Evolutionary conservation across 2,329 filamentous ascomycete species (phyloP), one percentile per base, ranked within the genome.

Genomic region (Lasiodiplodia hormozganensis): DNA sequence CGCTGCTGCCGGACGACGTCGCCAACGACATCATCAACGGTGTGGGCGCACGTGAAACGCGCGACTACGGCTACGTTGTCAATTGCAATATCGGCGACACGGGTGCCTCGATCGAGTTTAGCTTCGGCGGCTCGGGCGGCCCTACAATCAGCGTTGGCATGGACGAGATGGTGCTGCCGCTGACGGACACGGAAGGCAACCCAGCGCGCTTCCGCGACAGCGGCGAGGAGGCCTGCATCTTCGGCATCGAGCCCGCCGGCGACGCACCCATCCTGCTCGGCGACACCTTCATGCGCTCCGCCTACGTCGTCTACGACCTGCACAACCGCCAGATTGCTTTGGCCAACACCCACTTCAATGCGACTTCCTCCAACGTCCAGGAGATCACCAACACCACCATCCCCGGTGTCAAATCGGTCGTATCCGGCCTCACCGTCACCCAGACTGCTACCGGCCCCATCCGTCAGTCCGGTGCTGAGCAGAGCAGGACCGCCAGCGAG

Each of bases 241-340:
- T 68, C 16, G 67, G 67, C 31, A 68, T 68, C 58, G 31, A 57
- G 47, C 57, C 49, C 16, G 67, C 67, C 25, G 67, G 58, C 52
- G 31, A 31, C 34, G 58, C 36, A 11, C 58, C 67, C 25, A 51
- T 58, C 28, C 62, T 69, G 4, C 31, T 94, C 34, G 91, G 91
- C 18, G 91, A 93, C 75, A 92, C 91, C 0, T 94, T 94, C 77
- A 82, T 94, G 67, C 85, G 91, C 58, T 90, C 89, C 43, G 91
- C 91, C 0, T 94, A 94, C 72, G 86, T 92, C 16, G 91, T 94
- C 12, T 93, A 92, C 76, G 67, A 68, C n/a, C 31, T 68, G 38
- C 52, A 68, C 67, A 65, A 68, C 58, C 57, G 57, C 16, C 36
- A 65, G 58, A 47, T 68, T 36, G 67, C 67, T 11, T 58, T 68